These are phyloP conservation scores for Davidsoniella neocaledoniae DNA, from an alignment of 2,329 filamentous ascomycete species.

Conservation along the genomic window DNA sequence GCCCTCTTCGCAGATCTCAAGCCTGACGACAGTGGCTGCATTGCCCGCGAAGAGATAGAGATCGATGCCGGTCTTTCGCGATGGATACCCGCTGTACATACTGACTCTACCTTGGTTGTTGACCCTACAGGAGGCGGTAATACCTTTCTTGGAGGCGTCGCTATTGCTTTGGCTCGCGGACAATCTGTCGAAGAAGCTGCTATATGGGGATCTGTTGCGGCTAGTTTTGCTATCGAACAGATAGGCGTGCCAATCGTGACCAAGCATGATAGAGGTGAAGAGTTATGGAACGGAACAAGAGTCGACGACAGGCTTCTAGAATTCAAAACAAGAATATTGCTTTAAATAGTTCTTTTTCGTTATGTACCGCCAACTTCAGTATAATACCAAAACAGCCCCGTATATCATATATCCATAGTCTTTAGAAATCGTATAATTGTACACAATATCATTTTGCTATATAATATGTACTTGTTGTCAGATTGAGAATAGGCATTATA, in stretches of 20 bases:
- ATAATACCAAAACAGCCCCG: no score
- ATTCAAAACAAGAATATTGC: constrained; percentile 20
- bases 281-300: constrained; percentile 44
- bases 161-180: constrained; percentile 42
- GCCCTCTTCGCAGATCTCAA: constrained; percentile 42
- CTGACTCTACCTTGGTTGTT: constrained; percentile 39
- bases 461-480: no score
- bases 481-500: no score
- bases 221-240: constrained; percentile 90
- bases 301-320: constrained; percentile 36
- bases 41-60: constrained; percentile 40
- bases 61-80: constrained; percentile 47
- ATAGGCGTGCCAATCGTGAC: constrained; percentile 58
- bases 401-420: no score
- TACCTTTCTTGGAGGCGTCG: constrained; percentile 55
- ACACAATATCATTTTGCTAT: neutral
- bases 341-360: neutral
- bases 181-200: constrained; percentile 51
- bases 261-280: constrained; percentile 26
- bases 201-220: constrained; percentile 63
- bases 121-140: constrained; percentile 94
- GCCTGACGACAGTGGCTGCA: constrained; percentile 33
- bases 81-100: constrained; percentile 69
- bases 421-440: neutral
- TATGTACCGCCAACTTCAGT: no score